These are phyloP conservation scores for Phytophthora vignae DNA, from an alignment of 352 stramenopile genomes.

Conservation along the genomic window DNA sequence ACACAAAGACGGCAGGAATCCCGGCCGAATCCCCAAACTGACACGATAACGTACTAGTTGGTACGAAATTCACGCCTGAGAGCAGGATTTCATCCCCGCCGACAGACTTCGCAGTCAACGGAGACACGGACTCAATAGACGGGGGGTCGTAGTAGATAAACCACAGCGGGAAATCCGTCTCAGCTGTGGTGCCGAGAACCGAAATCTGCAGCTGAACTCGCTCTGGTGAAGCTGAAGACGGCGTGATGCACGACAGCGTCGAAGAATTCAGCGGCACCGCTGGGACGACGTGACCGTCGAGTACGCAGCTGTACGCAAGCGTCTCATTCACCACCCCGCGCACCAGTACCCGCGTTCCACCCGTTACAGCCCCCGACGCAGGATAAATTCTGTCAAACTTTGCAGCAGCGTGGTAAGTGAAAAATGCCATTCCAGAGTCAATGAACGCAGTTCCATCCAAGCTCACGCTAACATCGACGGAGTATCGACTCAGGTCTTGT, in stretches of 20 bases:
- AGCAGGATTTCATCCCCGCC: constrained; percentile 45
- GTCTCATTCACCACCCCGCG: constrained; percentile 30
- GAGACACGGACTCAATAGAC: constrained; percentile 30
- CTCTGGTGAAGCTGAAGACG: not conserved
- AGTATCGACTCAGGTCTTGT: not conserved
- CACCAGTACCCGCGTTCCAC: constrained; percentile 34
- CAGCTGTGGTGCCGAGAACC: constrained; percentile 1
- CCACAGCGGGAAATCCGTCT: constrained; percentile 23
- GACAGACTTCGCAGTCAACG: constrained; percentile 18
- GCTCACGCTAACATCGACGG: constrained; percentile 35
- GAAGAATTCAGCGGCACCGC: constrained; percentile 29
- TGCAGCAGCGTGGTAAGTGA: constrained; percentile 34
- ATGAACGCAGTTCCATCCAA: constrained; percentile 39
- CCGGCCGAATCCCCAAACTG: constrained; percentile 44
- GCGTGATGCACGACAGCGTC: constrained; percentile 32
- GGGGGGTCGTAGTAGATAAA: constrained; percentile 42
- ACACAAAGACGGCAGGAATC: constrained; percentile 34
- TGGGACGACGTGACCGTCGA: constrained; percentile 13
- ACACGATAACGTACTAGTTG: constrained; percentile 34
- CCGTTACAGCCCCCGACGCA: constrained; percentile 27
- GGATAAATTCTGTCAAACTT: constrained; percentile 32
- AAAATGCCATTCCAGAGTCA: constrained; percentile 6
- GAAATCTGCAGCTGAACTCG: constrained; percentile 10
- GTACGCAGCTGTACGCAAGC: constrained; percentile 41
- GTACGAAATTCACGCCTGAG: constrained; percentile 43